Conservation (phyloP, 352 stramenopile genomes). For the Phytopythium vexans region DNA sequence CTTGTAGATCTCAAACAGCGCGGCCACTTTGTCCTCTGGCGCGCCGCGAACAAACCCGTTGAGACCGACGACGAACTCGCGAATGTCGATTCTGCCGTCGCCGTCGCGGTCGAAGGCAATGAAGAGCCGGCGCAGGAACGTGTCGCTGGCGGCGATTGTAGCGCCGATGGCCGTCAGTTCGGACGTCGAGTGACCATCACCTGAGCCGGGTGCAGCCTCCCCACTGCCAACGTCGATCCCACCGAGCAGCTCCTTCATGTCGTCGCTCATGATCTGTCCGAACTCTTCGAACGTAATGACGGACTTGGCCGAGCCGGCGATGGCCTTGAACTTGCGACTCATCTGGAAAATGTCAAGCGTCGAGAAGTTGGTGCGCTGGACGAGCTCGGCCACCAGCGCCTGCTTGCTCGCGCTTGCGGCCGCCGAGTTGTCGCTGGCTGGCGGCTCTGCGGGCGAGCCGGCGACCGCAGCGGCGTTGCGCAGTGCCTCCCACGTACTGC, state of each 20-base stretch:
- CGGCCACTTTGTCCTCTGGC: slow-evolving; percentile 36
- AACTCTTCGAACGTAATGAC: slow-evolving; percentile 44
- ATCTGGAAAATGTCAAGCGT: slow-evolving; percentile 46
- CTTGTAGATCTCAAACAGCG: slow-evolving; percentile 38
- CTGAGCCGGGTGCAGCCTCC: neutral
- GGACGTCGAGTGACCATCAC: neutral
- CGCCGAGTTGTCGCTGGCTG: neutral
- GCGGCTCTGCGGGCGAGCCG: neutral
- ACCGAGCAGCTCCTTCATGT: slow-evolving; percentile 21
- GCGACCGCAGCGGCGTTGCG: slow-evolving; percentile 5
- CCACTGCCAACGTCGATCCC: slow-evolving; percentile 10
- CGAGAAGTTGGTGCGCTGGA: slow-evolving; percentile 32
- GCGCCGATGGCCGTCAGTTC: slow-evolving; percentile 31
- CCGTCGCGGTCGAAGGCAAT: slow-evolving; percentile 37
- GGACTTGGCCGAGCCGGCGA: slow-evolving; percentile 27
- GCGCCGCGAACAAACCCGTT: slow-evolving; percentile 37
- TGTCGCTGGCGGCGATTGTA: slow-evolving; percentile 41
- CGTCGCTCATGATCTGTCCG: slow-evolving; percentile 32
- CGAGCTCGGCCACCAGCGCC: slow-evolving; percentile 43
- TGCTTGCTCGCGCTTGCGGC: slow-evolving; percentile 22
- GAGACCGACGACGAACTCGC: slow-evolving; percentile 46
- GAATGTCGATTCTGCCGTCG: slow-evolving; percentile 45
- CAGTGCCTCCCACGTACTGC: slow-evolving; percentile 19
- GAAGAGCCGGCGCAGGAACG: slow-evolving; percentile 42
- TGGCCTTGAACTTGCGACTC: slow-evolving; percentile 48